phyloP scores from a whole-genome alignment of 2,329 filamentous ascomycete species.

The Microcyclospora pomicola region DNA sequence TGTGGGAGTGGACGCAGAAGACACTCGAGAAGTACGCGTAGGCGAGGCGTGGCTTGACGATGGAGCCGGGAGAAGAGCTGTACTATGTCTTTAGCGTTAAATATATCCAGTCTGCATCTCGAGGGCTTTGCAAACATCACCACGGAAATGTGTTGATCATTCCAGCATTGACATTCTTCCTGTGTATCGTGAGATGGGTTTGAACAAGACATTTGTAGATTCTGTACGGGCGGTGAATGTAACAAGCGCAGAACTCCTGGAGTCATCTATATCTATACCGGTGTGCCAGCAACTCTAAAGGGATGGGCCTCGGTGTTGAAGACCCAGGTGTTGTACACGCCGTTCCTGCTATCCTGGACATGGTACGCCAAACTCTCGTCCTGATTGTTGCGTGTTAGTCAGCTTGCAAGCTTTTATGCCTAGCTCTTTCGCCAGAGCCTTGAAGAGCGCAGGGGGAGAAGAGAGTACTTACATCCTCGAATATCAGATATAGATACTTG shows the following conservation, averaged over 20 bases:
- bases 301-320: conserved; percentile 55
- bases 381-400: background rate
- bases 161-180: too few relatives aligned
- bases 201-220: too few relatives aligned
- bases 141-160: too few relatives aligned
- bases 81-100: background rate
- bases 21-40: conserved; percentile 6
- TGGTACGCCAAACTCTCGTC: background rate
- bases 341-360: conserved; percentile 14
- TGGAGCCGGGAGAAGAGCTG: background rate
- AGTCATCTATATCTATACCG: background rate
- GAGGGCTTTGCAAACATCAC: too few relatives aligned
- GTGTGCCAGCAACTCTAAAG: conserved; percentile 27
- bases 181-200: too few relatives aligned
- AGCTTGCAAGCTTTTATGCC: too few relatives aligned
- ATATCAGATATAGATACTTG: conserved; percentile 16
- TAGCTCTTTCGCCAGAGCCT: too few relatives aligned
- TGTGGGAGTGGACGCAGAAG: conserved; percentile 24
- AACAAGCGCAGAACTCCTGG: background rate
- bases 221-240: too few relatives aligned
- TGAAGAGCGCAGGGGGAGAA: too few relatives aligned
- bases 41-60: too few relatives aligned
- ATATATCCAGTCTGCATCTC: too few relatives aligned
- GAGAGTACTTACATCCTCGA: conserved; percentile 10
- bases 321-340: conserved; percentile 38